Evolutionary conservation across 176 grass and related monocot species (phyloP), one percentile per base, ranked within the genome.

Genomic region (Cymbopogon citratus): DNA sequence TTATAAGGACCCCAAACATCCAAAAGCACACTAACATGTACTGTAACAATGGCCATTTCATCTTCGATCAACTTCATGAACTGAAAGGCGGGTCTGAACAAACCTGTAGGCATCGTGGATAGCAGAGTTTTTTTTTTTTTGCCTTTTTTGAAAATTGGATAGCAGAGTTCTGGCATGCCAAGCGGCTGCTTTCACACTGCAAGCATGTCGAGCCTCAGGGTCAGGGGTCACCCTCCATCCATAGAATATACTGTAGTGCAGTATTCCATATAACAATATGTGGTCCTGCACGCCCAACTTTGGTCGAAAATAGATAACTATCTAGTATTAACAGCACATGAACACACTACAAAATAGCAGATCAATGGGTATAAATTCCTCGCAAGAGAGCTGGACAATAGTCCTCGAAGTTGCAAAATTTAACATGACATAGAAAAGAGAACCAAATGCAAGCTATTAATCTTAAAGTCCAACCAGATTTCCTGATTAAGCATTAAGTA

Each of bases 91-190:
- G n/a, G n/a, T 63, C 15, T 60, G 14, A 25, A 39, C 40, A 79
- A 70, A 78, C 51, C 28, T 38, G 52, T 48, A 46, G 3, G 0
- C 49, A 25, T 35, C 56, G 43, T 48, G 12, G 8, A 26, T 35
- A 16, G 31, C 74, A 12, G 86, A 91, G 69, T 91, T 94, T 57
- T 91, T 86, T 63, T 89, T 94, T 66, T 91, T 94, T 38, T 38
- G 1, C 9, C 0, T 41, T 43, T 43, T 12, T 43, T 44, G 2
- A 12, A 12, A 12, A 44, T 44, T 12, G 11, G 41, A 44, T 44
- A 13, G 41, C 41, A 13, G 43, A 46, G 24, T 39, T 71, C 21
- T 13, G 52, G 4, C 27, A 5, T 49, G 35, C 24, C 23, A 41
- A 62, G 27, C 16, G 12, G 5, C 45, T 21, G 41, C 11, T 35